phyloP scores from a whole-genome alignment of 768 basidiomycete genomes.

The Termitomyces sp. region DNA sequence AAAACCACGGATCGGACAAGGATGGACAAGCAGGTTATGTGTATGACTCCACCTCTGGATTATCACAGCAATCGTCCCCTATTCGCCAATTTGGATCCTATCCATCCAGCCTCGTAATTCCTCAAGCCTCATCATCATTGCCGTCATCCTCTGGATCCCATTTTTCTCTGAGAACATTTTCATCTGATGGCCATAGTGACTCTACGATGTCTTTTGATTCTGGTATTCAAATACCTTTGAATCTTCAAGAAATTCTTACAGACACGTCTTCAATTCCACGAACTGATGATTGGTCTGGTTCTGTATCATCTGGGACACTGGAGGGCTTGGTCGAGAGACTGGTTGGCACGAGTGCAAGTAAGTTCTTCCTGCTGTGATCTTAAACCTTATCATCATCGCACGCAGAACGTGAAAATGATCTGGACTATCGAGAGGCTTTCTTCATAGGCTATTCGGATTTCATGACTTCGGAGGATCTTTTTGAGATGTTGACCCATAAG shows the following conservation, averaged over 20 bases:
- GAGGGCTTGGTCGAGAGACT: not conserved
- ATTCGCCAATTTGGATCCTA: not conserved
- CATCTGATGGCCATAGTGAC: not conserved
- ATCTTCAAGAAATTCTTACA: not conserved
- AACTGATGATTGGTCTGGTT: not conserved
- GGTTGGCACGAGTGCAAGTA: not conserved
- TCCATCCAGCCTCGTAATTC: not conserved
- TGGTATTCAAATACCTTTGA: too few species aligned
- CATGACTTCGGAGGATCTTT: constrained; percentile 37
- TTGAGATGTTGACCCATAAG: constrained; percentile 32
- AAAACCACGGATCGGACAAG: too few species aligned
- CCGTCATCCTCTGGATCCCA: not conserved
- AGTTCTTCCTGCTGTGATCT: not conserved
- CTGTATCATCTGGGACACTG: not conserved
- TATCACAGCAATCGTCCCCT: not conserved
- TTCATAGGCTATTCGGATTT: constrained; percentile 41
- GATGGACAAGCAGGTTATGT: too few species aligned
- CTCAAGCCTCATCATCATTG: not conserved
- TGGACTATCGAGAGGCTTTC: constrained; percentile 37
- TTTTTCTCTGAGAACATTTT: not conserved
- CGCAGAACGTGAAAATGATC: constrained; percentile 28
- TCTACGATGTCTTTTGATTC: not conserved
- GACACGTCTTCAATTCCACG: not conserved
- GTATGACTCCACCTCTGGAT: too few species aligned
- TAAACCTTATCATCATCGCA: not conserved